phyloP scores from a whole-genome alignment of 441 rosid species.

The Syzygium syzygioides region DNA sequence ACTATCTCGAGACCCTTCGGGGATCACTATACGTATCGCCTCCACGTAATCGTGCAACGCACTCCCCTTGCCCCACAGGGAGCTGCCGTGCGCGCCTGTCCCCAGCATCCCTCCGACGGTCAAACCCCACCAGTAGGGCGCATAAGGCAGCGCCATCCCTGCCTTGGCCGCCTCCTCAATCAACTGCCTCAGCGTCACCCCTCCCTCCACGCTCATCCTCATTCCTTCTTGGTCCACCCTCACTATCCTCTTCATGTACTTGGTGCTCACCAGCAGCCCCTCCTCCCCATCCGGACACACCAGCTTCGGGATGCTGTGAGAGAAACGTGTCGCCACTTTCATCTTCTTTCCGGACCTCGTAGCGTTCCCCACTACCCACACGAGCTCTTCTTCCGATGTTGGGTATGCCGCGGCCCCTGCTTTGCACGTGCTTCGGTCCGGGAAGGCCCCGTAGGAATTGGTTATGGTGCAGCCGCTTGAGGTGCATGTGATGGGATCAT shows the following conservation, averaged over 20 bases:
- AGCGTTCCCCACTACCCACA: constrained; percentile 40
- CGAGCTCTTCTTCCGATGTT: constrained; percentile 44
- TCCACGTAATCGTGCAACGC: constrained; percentile 66
- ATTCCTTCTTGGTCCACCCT: constrained; percentile 24
- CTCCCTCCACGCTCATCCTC: constrained; percentile 64
- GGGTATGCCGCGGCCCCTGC: constrained; percentile 61
- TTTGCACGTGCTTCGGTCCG: constrained; percentile 53
- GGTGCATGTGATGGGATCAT: constrained; percentile 52
- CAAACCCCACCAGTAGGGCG: constrained; percentile 97
- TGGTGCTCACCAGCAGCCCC: constrained; percentile 71
- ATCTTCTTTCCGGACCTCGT: constrained; percentile 48
- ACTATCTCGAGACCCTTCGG: constrained; percentile 37
- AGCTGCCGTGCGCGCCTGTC: constrained; percentile 88
- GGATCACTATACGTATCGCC: constrained; percentile 51
- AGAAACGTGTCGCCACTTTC: constrained; percentile 64
- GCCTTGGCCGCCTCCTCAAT: constrained; percentile 52
- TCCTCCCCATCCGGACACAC: constrained; percentile 56
- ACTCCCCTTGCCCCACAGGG: constrained; percentile 73
- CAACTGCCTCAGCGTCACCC: constrained; percentile 56
- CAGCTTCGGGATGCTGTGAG: constrained; percentile 69
- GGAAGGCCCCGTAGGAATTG: constrained; percentile 54
- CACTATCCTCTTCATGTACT: constrained; percentile 32
- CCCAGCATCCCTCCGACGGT: constrained; percentile 73
- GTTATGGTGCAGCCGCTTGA: constrained; percentile 51
- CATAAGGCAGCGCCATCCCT: constrained; percentile 62